Conservation (phyloP, 1,284 basidiomycete species). For the Exsudoporus floridanus region DNA sequence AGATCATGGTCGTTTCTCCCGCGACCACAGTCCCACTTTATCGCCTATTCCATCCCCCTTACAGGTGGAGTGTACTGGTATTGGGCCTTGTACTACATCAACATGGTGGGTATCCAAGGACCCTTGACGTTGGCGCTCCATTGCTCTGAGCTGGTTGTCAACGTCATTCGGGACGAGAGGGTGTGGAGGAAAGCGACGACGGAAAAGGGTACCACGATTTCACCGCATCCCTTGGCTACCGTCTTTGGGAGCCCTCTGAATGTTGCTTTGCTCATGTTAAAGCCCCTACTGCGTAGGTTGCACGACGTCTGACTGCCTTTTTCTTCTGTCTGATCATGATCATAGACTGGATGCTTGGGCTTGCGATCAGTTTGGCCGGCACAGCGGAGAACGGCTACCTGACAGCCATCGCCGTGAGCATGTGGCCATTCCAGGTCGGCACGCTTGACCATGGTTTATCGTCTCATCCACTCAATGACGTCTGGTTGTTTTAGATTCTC, state of each 20-base stretch:
- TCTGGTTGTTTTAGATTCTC: constrained; percentile 22
- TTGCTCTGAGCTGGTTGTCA: constrained; percentile 31
- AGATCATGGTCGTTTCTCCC: constrained; percentile 31
- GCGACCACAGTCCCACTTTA: constrained; percentile 19
- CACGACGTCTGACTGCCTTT: no score
- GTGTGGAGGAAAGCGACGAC: constrained; percentile 27
- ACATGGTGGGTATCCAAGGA: constrained; percentile 28
- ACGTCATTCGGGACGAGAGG: constrained; percentile 31
- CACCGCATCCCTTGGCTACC: constrained; percentile 23
- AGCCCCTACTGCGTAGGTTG: constrained; percentile 31
- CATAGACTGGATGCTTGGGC: constrained; percentile 37
- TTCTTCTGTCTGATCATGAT: background rate
- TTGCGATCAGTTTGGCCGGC: constrained; percentile 25
- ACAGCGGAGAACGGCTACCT: constrained; percentile 13
- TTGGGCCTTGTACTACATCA: constrained; percentile 31
- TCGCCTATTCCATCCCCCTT: constrained; percentile 28
- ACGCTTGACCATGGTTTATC: background rate
- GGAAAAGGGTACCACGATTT: constrained; percentile 11
- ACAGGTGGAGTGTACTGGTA: constrained; percentile 19
- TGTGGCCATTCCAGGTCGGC: constrained; percentile 31
- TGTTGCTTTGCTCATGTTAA: constrained; percentile 17
- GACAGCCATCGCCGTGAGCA: constrained; percentile 24
- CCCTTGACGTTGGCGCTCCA: constrained; percentile 33
- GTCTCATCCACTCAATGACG: background rate
- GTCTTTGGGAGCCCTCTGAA: constrained; percentile 22